Evolutionary conservation across 306 rosid species (phyloP), one percentile per base, ranked within the genome.

Genomic region (Glycine tomentella): DNA sequence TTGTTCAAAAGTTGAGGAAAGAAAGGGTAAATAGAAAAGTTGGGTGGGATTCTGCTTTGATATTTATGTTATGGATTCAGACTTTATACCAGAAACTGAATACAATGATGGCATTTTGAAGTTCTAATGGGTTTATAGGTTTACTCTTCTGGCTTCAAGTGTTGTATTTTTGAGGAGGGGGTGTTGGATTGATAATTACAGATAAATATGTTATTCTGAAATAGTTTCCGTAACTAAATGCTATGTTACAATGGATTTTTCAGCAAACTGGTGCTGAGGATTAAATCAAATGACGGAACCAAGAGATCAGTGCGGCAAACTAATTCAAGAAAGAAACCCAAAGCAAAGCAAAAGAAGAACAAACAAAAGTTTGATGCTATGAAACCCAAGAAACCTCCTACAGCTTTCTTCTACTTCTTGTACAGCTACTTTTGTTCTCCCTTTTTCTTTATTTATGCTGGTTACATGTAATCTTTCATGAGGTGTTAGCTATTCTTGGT

Each of bases 381-480:
- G 82, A 95, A 88, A 86, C 99, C 99, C 16, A 95, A 93, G 95
- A 95, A 95, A 80, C 99, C 99, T 7, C 99, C 98, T 25, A 95
- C 98, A 46, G 99, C 97, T 77, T 95, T 95, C 96, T 95, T 95
- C 90, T 93, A 84, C 89, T 95, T 89, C 88, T 80, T 95, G 99
- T 95, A 93, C 38, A 87, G 52, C 69, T 15, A 44, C 72, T 66
- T 45, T 3, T 34, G 73, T 56, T n/a, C 40, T 74, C 36, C 69
- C 8, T 11, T 52, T 53, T 50, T 80, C 78, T 14, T 57, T 49
- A 31, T 50, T 33, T 75, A 50, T 77, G 40, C 67, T 40, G 70
- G 52, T 73, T 38, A 66, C 55, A 51, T 64, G 64, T 84, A 20
- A 12, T 33, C 31, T 79, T 81, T 67, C 38, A 45, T 73, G 72